Conservation (phyloP, 108 stramenopile species). For the Skeletonema marinoi region DNA sequence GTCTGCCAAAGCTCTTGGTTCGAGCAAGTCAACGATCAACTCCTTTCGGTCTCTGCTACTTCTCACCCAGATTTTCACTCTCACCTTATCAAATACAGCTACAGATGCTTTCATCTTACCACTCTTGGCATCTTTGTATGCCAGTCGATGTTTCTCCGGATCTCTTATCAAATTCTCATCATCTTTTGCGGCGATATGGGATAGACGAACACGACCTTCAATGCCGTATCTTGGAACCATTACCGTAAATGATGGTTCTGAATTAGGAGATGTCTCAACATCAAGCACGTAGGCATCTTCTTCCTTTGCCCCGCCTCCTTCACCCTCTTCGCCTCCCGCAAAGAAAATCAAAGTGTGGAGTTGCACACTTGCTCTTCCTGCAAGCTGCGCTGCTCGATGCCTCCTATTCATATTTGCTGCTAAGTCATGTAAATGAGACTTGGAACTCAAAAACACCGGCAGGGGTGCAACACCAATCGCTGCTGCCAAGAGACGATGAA, state of each 20-base stretch:
- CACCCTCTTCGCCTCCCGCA: slow-evolving; percentile 62
- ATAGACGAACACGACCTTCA: slow-evolving; percentile 85
- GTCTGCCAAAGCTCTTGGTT: slow-evolving; percentile 45
- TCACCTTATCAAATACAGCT: slow-evolving; percentile 89
- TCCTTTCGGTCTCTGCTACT: slow-evolving; percentile 69
- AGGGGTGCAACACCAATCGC: slow-evolving; percentile 92
- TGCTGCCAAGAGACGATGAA: slow-evolving; percentile 96
- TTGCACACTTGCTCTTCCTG: slow-evolving; percentile 91
- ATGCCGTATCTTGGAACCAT: slow-evolving; percentile 99
- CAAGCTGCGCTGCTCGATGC: slow-evolving; percentile 95
- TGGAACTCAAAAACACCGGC: slow-evolving; percentile 85
- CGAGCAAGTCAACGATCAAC: slow-evolving; percentile 72
- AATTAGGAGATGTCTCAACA: slow-evolving; percentile 67
- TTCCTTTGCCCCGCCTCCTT: slow-evolving; percentile 63
- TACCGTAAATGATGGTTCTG: slow-evolving; percentile 78
- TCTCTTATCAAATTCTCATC: slow-evolving; percentile 60
- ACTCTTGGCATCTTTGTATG: slow-evolving; percentile 54
- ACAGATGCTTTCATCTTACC: slow-evolving; percentile 52
- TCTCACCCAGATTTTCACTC: slow-evolving; percentile 80
- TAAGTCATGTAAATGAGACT: slow-evolving; percentile 91
- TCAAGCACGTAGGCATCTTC: slow-evolving; percentile 95
- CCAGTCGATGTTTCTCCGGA: slow-evolving; percentile 62
- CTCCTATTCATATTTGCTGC: slow-evolving; percentile 96
- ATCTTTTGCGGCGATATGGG: slow-evolving; percentile 53
- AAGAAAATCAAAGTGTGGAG: slow-evolving; percentile 95